Conservation (phyloP, 805 yeast genomes). For the Pichia gijzeniarum region DNA sequence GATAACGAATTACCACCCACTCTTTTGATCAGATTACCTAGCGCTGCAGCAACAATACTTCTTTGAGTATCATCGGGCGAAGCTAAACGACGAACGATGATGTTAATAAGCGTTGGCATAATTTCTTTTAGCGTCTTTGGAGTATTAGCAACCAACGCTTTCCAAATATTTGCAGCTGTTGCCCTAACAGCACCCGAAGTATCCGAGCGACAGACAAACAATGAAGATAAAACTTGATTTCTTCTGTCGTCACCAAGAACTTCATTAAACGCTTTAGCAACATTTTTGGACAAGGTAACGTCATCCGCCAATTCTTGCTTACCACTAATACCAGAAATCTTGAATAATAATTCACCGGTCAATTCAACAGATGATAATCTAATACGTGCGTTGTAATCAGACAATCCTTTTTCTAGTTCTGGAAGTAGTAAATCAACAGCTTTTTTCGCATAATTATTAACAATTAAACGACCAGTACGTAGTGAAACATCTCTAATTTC, state of each 20-base stretch:
- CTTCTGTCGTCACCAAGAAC: slow-evolving; percentile 84
- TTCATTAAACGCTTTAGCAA: slow-evolving; percentile 60
- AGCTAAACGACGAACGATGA: slow-evolving; percentile 78
- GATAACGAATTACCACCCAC: slow-evolving; percentile 85
- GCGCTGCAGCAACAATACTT: slow-evolving; percentile 83
- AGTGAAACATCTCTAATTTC: slow-evolving; percentile 82
- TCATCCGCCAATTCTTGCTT: slow-evolving; percentile 63
- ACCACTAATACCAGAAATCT: slow-evolving; percentile 84
- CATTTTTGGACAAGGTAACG: slow-evolving; percentile 41
- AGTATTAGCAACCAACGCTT: slow-evolving; percentile 90
- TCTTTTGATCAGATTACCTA: slow-evolving; percentile 91
- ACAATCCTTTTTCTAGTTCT: slow-evolving; percentile 84
- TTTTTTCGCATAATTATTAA: slow-evolving; percentile 81
- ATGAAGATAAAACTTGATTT: slow-evolving; percentile 75
- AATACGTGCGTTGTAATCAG: slow-evolving; percentile 77
- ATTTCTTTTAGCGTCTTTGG: slow-evolving; percentile 93
- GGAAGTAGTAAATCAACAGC: slow-evolving; percentile 93
- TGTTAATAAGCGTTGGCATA: slow-evolving; percentile 70
- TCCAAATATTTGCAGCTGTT: slow-evolving; percentile 93
- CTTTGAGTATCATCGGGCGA: slow-evolving; percentile 74
- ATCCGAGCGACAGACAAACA: slow-evolving; percentile 93
- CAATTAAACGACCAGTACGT: slow-evolving; percentile 89
- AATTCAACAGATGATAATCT: slow-evolving; percentile 91
- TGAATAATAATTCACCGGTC: slow-evolving; percentile 90
- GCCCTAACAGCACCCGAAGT: slow-evolving; percentile 79